Evolutionary conservation across 2,329 filamentous ascomycete species (phyloP), one percentile per base, ranked within the genome.

Genomic region (Penicillium sumatraense): DNA sequence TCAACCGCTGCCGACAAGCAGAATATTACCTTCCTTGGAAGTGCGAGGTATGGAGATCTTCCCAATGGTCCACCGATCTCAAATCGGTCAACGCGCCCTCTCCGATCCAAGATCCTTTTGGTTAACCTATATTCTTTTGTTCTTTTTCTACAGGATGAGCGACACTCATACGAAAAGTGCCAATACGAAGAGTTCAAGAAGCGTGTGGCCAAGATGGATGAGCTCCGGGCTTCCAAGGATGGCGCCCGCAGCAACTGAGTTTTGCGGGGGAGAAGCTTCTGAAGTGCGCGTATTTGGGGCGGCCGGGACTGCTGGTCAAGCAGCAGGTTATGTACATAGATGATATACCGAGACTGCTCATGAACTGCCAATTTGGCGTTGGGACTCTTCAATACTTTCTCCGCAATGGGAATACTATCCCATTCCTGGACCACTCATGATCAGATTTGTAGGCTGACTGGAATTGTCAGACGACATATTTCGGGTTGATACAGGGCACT

Each of bases 181-280:
- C 95, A 99, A 73, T 99, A 99, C 79, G 90, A 90, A 63, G 95
- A 98, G 76, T 99, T 99, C 84, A 96, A 96, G 87, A 91, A 93
- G 84, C 88, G 95, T 56, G 95, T 99, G 63, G 91, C 89, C 72
- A 98, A 96, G 87, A 99, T 99, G 95, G 87, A 98, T 70, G 93
- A 99, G 82, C 80, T 99, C 72, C 86, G 92, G 73, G 93, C 86
- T 65, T 87, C 90, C 57, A 96, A 96, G 85, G 86, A 80, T 56
- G 92, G 91, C 59, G 87, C 84, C 70, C 86, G 93, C 77, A 96
- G 90, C 83, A 97, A 96, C 79, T 96, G 59, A 71, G 45, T 45
- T 64, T 60, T 38, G 7, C 5, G 14, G 53, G 57, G n/a, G 16
- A 5, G 49, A 36, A 60, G 56, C 54, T 55, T 52, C 55, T 61